Evolutionary conservation across 495 filamentous ascomycete species (phyloP).

Genomic region (Talaromyces thailandensis): DNA sequence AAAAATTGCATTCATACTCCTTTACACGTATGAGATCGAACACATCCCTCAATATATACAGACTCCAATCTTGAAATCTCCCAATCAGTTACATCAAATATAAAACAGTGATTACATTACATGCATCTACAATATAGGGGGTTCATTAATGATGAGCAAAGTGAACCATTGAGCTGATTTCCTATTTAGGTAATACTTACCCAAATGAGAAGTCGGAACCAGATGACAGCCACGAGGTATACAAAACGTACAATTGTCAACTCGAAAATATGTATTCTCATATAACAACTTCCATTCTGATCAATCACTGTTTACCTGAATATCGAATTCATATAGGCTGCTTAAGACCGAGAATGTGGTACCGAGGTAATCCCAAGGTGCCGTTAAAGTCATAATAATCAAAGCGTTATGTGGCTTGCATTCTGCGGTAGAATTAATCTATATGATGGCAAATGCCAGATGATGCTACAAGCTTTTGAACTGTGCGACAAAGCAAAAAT

Average conservation of each 20-base stretch:
- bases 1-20: neutral
- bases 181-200: neutral
- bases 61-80: neutral
- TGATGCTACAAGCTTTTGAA: neutral
- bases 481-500: neutral
- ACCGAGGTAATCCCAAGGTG: neutral
- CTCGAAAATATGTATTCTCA: neutral
- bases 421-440: neutral
- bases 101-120: neutral
- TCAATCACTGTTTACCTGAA: neutral
- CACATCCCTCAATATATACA: neutral
- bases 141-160: neutral
- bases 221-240: neutral
- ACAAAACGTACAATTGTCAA: neutral
- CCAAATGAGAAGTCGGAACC: neutral
- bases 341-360: neutral
- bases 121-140: neutral
- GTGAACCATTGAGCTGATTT: neutral
- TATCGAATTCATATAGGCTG: neutral
- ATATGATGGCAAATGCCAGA: neutral
- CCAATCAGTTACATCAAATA: neutral
- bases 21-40: neutral
- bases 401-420: neutral
- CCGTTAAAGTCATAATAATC: neutral
- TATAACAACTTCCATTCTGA: neutral